Percentiles rank a stretch among this genome's conserved stretches.
phyloP scores from a whole-genome alignment of 2,329 filamentous ascomycete genomes.

The Claviceps sp. region DNA sequence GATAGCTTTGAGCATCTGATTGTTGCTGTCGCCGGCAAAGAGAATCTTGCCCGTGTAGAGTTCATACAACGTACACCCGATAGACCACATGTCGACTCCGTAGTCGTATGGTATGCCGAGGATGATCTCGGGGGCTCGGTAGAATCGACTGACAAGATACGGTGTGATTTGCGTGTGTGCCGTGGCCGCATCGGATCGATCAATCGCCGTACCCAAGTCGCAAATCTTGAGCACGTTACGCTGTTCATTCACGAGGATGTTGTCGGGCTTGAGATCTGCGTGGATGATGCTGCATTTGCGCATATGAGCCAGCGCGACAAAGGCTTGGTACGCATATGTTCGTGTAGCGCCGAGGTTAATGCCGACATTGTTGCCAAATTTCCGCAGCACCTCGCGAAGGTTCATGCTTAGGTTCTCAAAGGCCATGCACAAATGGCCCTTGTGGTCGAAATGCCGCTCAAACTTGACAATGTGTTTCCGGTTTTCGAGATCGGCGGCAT shows the following conservation, averaged over 20 bases:
- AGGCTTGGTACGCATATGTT: slow-evolving; percentile 87
- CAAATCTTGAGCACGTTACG: slow-evolving; percentile 85
- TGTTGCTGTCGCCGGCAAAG: slow-evolving; percentile 90
- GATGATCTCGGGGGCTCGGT: slow-evolving; percentile 92
- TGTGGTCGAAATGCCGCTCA: slow-evolving; percentile 81
- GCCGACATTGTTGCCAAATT: slow-evolving; percentile 87
- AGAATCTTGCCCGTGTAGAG: slow-evolving; percentile 95
- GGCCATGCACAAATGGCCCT: slow-evolving; percentile 87
- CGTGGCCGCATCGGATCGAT: slow-evolving; percentile 64
- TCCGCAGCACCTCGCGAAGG: slow-evolving; percentile 83
- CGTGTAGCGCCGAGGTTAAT: slow-evolving; percentile 81
- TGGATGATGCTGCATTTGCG: slow-evolving; percentile 89
- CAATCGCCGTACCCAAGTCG: slow-evolving; percentile 91
- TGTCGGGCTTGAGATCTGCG: slow-evolving; percentile 94
- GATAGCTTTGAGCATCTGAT: slow-evolving; percentile 93
- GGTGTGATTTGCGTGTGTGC: slow-evolving; percentile 74
- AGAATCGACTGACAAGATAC: slow-evolving; percentile 94
- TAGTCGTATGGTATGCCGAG: slow-evolving; percentile 94
- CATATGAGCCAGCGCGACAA: slow-evolving; percentile 75
- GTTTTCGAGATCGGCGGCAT: slow-evolving; percentile 71
- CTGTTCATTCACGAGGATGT: slow-evolving; percentile 77
- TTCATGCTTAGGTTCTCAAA: slow-evolving; percentile 95
- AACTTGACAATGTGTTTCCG: slow-evolving; percentile 87
- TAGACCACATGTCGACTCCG: slow-evolving; percentile 92
- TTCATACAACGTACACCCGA: slow-evolving; percentile 94